Evolutionary conservation across 2,329 filamentous ascomycete species (phyloP), one percentile per base, ranked within the genome.

Genomic region (Trichophyton benhamiae): DNA sequence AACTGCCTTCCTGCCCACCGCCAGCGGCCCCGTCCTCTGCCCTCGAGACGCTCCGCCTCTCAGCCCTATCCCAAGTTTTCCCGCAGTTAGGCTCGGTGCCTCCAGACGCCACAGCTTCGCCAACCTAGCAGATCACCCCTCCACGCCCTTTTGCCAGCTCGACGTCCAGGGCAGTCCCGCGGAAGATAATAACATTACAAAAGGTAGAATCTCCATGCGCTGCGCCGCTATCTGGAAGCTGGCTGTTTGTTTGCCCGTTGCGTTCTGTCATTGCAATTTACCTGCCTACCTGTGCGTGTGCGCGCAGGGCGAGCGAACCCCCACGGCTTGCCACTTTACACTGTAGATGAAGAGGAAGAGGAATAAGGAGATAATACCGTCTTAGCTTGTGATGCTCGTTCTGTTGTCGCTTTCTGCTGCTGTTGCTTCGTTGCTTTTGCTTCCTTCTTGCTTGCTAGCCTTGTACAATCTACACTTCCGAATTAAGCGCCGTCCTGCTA

Each of bases 151-250:
- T 25, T 9, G 36, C 36, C 36, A 58, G 55, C 22, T 6, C 36
- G 25, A 44, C 33, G 41, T 44, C 55, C 33, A 5, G 36, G 11
- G 15, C 55, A 57, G 36, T 15, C 36, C 17, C 7, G 55, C 27
- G 22, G 36, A 30, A 38, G 7, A 27, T 13, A 25, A 27, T 42
- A n/a, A 20, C n/a, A 17, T 44, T 15, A 27, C 42, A 20, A 41
- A 58, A 58, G 55, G 55, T 58, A 58, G 27, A 55, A 52, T 13
- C 5, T 52, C 36, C 27, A 33, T 57, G 53, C 53, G 36, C 36
- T 36, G 36, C n/a, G 36, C 36, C 13, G 36, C n/a, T 57, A n/a
- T 11, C 53, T 41, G 15, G 53, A n/a, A 38, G n/a, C 8, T 13
- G n/a, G n/a, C 8, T 22, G n/a, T n/a, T 17, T 22, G 15, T 44